Evolutionary conservation across 768 basidiomycete species (phyloP).

Genomic region (Hemileccinum rubropunctum): DNA sequence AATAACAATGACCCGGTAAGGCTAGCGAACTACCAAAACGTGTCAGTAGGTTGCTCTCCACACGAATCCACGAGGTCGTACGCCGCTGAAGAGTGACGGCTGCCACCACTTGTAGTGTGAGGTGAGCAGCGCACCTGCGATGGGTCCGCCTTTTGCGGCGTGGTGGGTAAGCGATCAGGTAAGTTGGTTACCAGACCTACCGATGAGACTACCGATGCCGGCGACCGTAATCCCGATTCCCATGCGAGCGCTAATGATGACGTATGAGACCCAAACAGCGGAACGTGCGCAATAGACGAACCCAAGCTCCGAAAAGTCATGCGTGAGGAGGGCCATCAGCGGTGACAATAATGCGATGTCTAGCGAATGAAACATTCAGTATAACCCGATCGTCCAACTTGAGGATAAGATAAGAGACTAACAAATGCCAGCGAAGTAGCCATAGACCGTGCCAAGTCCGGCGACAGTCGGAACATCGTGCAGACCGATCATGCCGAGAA

Average conservation of each 20-base stretch:
- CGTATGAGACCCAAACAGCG: neutral
- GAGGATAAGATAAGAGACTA: slow-evolving; percentile 10
- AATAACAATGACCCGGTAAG: slow-evolving; percentile 4
- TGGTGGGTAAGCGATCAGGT: neutral
- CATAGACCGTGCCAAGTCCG: slow-evolving; percentile 41
- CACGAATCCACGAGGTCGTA: slow-evolving; percentile 6
- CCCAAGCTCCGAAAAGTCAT: slow-evolving; percentile 51
- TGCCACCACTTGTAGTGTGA: slow-evolving; percentile 53
- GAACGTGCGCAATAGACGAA: slow-evolving; percentile 9
- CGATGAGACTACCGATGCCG: slow-evolving; percentile 21
- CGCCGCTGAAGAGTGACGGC: slow-evolving; percentile 50
- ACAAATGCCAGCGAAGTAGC: slow-evolving; percentile 48
- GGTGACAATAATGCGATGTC: slow-evolving; percentile 41
- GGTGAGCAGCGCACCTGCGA: slow-evolving; percentile 57
- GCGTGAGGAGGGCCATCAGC: slow-evolving; percentile 42
- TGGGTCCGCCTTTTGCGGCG: slow-evolving; percentile 44
- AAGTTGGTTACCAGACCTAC: slow-evolving; percentile 9
- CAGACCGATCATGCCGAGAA: slow-evolving; percentile 45
- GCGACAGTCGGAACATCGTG: slow-evolving; percentile 33
- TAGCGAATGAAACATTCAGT: slow-evolving; percentile 2
- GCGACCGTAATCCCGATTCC: slow-evolving; percentile 12
- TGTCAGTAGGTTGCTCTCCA: neutral
- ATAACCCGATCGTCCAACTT: neutral
- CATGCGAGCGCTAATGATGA: slow-evolving; percentile 23
- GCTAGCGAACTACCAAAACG: neutral